Evolutionary conservation across 345 rosid species (phyloP), one percentile per base, ranked within the genome.

Genomic region (Eucalyptus curtisii): DNA sequence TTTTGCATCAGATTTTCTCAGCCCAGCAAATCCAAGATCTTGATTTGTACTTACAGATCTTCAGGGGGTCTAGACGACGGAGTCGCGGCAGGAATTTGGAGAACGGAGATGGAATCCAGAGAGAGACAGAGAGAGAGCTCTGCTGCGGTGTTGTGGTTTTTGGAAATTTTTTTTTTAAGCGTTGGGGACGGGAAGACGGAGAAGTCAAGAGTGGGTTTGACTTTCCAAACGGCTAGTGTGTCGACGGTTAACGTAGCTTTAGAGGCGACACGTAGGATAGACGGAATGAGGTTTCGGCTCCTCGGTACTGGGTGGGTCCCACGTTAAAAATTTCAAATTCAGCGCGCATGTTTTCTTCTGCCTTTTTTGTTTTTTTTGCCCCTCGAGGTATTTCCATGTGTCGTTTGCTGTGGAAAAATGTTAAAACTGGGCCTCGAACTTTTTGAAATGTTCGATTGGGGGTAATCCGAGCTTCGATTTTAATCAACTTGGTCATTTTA

Each of bases 191-290:
- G 47, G 84, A 88, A 8, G 68, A 84, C 49, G 40, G 48, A 87
- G 33, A 50, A 64, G 47, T 37, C 85, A 66, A 25, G 55, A 1
- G n/a, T 55, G 42, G 61, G 55, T 52, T 87, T 64, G 89, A 76
- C 71, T 91, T 89, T 66, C 88, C 68, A 92, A 92, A 76, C 92
- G 92, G 92, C 91, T 92, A 91, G 37, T 55, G 37, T 55, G 61
- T 55, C 88, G 30, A 55, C 57, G 30, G 42, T 33, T 61, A 30
- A 61, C 68, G 15, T 61, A 57, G 64, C 57, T 55, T 55, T 24
- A 55, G 13, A 81, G 20, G 45, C 68, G 86, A 57, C 85, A 37
- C 50, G 37, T 61, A 49, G 19, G 53, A 30, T n/a, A 47, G 47
- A 8, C 47, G 84, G 20, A 11, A 30, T 6, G 16, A 20, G 42